Conservation (phyloP, 192 early-diverging fungal genomes). For the Backusella tarrabulga region DNA sequence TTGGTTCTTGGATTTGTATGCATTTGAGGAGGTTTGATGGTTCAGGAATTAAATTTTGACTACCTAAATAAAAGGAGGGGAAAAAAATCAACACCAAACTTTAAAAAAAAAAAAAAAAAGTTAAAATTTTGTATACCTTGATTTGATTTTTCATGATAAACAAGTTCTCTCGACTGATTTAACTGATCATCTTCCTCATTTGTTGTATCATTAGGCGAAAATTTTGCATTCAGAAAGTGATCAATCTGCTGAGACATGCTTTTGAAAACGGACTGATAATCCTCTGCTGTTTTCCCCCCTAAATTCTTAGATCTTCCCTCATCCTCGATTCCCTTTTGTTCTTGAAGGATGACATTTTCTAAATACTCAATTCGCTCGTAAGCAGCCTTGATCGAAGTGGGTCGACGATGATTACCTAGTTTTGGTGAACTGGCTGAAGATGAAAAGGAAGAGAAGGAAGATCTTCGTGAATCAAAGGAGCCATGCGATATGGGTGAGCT, state of each 20-base stretch:
- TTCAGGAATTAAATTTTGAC: background rate
- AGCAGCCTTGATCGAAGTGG: background rate
- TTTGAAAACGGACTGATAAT: slow-evolving; percentile 5
- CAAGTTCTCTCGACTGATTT: background rate
- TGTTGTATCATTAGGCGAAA: background rate
- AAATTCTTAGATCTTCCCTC: background rate
- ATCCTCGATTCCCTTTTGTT: background rate
- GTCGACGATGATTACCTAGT: background rate
- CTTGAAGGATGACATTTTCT: background rate
- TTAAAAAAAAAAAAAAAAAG: background rate
- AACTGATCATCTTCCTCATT: background rate
- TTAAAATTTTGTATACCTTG: background rate
- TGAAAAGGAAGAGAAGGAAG: background rate
- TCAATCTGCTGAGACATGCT: background rate
- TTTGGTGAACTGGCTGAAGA: background rate
- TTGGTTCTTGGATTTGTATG: background rate
- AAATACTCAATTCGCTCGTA: background rate
- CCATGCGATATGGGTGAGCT: background rate
- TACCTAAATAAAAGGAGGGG: background rate
- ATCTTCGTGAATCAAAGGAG: background rate
- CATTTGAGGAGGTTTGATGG: background rate
- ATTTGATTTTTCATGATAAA: background rate
- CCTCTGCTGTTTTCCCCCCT: background rate
- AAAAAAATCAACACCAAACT: background rate
- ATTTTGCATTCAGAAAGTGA: background rate